A percentile compares a stretch with the other conserved stretches of the same genome.
These are phyloP conservation scores for Cyberlindnera mrakii DNA, from an alignment of 805 yeast genomes.

Conservation along the genomic window DNA sequence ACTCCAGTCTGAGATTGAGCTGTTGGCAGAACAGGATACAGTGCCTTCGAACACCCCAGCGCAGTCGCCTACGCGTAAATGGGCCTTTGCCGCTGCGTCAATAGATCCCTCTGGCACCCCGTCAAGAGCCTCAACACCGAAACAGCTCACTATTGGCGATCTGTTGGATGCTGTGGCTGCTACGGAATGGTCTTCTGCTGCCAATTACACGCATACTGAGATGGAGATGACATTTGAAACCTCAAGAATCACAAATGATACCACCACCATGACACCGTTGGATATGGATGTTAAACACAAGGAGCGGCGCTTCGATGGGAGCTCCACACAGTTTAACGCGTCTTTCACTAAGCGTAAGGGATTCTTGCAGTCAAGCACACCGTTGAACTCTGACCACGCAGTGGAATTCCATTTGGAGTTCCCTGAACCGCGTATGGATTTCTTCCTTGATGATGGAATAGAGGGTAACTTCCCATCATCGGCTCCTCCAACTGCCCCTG, in stretches of 20 bases:
- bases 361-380: background rate
- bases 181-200: constrained; percentile 1
- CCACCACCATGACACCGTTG: constrained; percentile 5
- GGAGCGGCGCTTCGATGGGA: background rate
- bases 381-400: constrained; percentile 1
- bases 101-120: background rate
- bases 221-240: background rate
- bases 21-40: background rate
- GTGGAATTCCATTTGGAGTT: constrained; percentile 1
- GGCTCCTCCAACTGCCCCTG: constrained; percentile 3
- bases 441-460: background rate
- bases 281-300: constrained; percentile 7
- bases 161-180: constrained; percentile 3
- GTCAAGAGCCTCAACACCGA: constrained; percentile 1
- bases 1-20: no score
- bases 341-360: background rate
- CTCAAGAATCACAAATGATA: background rate
- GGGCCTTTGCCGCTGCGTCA: background rate
- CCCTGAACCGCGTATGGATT: background rate
- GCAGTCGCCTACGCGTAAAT: background rate
- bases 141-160: constrained; percentile 2
- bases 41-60: constrained; percentile 2
- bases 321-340: background rate
- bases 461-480: constrained; percentile 11
- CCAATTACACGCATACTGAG: constrained; percentile 1